Conservation (phyloP, 768 basidiomycete genomes). For the Termitomyces sp. region DNA sequence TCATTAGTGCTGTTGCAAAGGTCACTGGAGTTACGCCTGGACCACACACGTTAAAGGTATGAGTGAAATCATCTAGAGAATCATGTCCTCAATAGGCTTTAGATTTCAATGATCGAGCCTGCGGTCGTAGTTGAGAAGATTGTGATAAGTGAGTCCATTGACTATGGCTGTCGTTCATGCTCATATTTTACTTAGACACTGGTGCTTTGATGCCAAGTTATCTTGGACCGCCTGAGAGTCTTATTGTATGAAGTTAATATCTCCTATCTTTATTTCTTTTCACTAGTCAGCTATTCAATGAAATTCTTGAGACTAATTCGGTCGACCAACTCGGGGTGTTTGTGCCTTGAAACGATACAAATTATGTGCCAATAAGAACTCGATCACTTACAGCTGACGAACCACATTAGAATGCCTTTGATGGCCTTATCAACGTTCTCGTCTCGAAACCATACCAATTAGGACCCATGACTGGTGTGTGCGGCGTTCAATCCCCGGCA, state of each 20-base stretch:
- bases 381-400: background rate
- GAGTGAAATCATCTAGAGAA: background rate
- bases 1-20: slow-evolving; percentile 33
- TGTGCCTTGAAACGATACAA: background rate
- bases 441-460: background rate
- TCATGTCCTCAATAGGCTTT: background rate
- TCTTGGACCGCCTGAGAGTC: slow-evolving; percentile 59
- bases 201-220: slow-evolving; percentile 52
- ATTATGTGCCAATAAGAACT: background rate
- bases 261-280: background rate
- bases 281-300: background rate
- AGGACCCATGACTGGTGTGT: background rate
- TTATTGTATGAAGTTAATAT: slow-evolving; percentile 1
- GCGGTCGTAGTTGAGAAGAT: slow-evolving; percentile 61
- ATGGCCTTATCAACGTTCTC: background rate
- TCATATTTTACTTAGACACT: slow-evolving; percentile 34
- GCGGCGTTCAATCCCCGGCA: background rate
- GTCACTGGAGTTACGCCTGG: slow-evolving; percentile 41
- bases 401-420: background rate
- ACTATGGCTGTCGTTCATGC: background rate
- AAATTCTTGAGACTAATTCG: too few relatives aligned
- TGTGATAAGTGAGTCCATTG: slow-evolving; percentile 40
- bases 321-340: too few relatives aligned
- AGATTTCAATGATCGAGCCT: slow-evolving; percentile 53
- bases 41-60: slow-evolving; percentile 54